Conservation (phyloP, 208 protist genomes). For the Naegleria lovaniensis region DNA sequence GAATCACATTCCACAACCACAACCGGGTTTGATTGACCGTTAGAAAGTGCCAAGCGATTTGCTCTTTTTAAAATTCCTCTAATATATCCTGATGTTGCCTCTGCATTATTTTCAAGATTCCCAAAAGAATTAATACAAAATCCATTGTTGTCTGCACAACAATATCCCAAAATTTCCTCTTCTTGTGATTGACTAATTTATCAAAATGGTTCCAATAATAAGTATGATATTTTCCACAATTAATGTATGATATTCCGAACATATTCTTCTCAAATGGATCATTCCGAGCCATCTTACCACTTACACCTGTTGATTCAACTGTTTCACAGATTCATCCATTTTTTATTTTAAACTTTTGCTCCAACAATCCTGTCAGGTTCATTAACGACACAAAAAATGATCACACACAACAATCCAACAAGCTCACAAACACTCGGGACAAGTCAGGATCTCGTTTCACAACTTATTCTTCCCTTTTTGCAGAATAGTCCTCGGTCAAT, state of each 20-base stretch:
- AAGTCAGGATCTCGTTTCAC: too few species aligned
- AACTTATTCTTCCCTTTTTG: too few species aligned
- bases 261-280: neutral
- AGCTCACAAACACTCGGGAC: too few species aligned
- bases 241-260: neutral
- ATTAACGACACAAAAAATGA: too few species aligned
- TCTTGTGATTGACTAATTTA: neutral
- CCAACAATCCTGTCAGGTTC: too few species aligned
- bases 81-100: neutral
- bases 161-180: neutral
- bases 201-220: too few species aligned
- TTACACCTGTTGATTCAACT: neutral
- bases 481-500: too few species aligned
- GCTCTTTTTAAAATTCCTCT: neutral
- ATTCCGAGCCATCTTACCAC: neutral
- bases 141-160: neutral
- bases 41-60: neutral
- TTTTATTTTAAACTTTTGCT: too few species aligned
- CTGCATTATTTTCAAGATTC: neutral
- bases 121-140: neutral
- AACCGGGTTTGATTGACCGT: too few species aligned
- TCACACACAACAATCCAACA: too few species aligned
- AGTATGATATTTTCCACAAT: too few species aligned
- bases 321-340: neutral
- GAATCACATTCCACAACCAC: neutral